Conservation (phyloP, 1,284 basidiomycete species). For the Marasmius tenuissimus region DNA sequence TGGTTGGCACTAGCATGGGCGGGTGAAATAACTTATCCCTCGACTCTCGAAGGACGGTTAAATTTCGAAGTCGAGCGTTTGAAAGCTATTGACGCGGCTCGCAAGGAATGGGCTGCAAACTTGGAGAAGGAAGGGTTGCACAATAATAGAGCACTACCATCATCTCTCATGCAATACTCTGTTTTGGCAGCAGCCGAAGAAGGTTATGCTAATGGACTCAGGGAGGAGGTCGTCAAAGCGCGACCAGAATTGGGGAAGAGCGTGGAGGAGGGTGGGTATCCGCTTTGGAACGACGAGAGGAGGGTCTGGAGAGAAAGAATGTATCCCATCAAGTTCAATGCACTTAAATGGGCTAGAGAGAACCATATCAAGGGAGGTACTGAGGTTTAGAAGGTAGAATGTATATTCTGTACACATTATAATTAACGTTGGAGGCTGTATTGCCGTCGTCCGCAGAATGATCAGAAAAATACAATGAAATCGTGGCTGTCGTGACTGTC, state of each 20-base stretch:
- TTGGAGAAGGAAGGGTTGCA: background rate
- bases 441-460: too few species aligned
- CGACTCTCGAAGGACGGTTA: background rate
- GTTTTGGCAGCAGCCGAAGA: constrained; percentile 8
- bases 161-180: constrained; percentile 5
- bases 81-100: background rate
- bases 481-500: too few species aligned
- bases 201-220: constrained; percentile 8
- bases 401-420: background rate
- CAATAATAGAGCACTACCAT: constrained; percentile 1
- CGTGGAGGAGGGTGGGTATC: constrained; percentile 1
- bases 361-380: constrained; percentile 1
- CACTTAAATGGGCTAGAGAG: constrained; percentile 9
- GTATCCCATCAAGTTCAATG: constrained; percentile 9
- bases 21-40: constrained; percentile 4
- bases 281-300: constrained; percentile 8
- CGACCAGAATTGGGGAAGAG: constrained; percentile 1
- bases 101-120: background rate
- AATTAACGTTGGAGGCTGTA: background rate
- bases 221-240: constrained; percentile 8
- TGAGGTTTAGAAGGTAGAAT: background rate
- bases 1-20: constrained; percentile 11
- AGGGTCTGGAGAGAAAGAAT: constrained; percentile 7
- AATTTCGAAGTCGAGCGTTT: constrained; percentile 8
- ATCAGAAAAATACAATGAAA: too few species aligned